Evolutionary conservation across 768 basidiomycete genomes (phyloP), one percentile per base, ranked within the genome.

Genomic region (Psilocybe tampanensis): DNA sequence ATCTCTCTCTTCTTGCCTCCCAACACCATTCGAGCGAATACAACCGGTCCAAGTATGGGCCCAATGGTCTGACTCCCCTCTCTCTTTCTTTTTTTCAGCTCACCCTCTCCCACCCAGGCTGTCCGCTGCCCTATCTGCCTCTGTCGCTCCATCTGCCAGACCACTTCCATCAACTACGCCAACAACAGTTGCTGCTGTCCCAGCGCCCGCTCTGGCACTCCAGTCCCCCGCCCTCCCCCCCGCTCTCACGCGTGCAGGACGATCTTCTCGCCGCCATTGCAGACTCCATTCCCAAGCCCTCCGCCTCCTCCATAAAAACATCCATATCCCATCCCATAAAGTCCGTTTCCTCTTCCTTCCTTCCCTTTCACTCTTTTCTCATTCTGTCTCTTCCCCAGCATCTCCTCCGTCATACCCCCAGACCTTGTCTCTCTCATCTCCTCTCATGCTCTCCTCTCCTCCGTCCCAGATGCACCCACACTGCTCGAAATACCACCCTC

Each of bases 321-420:
- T 92, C 90, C 2, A 77, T 82, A 21, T 82, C 88, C 0, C 92
- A 94, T 71, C 92, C 93, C 7, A 90, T 95, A 67, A 92, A 93
- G 90, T 91, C 59, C 50, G 82, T 74, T 26, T 19, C 22, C 33
- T 8, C 43, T 48, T 51, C 13, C 33, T 34, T 51, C 19, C 55
- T 22, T n/a, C 32, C 26, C 32, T 18, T 42, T 19, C 17, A 50
- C 18, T 29, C 24, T 39, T 19, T 65, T 74, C 49, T 74, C 72
- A 18, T 64, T 7, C 52, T 26, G 15, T 29, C 50, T 29, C n/a
- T n/a, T n/a, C 52, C 29, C 52, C 64, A 86, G 85, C 64, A 86
- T 90, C 59, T 90, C 89, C 0, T 72, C 75, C 49, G 74, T 92
- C 24, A 76, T 92, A 62, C 86, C 89, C 3, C 72, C 73, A 6